Evolutionary conservation across 306 rosid species (phyloP).

Genomic region (Amphicarpaea edgeworthii): DNA sequence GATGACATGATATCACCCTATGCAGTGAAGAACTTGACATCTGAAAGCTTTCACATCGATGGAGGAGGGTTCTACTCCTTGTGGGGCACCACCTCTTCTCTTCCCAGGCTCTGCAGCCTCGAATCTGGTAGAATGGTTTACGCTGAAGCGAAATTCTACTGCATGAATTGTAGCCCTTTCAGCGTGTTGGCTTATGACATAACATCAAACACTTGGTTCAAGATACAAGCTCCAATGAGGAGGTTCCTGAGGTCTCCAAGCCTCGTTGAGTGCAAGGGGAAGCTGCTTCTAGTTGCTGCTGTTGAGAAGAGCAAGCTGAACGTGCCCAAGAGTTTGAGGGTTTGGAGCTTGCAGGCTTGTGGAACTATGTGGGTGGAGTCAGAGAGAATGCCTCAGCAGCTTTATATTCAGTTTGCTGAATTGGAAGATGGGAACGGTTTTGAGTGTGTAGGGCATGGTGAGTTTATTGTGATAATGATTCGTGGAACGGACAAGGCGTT

Average conservation of each 20-base stretch:
- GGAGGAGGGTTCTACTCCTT: slow-evolving; percentile 81
- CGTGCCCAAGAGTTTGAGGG: slow-evolving; percentile 83
- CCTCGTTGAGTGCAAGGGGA: slow-evolving; percentile 74
- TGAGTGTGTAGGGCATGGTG: slow-evolving; percentile 81
- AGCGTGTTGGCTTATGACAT: slow-evolving; percentile 74
- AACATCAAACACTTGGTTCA: slow-evolving; percentile 69
- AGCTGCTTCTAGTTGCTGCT: slow-evolving; percentile 71
- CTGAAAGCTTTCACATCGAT: slow-evolving; percentile 88
- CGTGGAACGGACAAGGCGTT: slow-evolving; percentile 66
- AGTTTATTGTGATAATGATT: slow-evolving; percentile 66
- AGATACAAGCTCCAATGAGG: slow-evolving; percentile 93
- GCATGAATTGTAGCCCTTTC: slow-evolving; percentile 93
- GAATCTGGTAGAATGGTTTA: slow-evolving; percentile 82
- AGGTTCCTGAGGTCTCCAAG: slow-evolving; percentile 78
- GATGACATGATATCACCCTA: slow-evolving; percentile 95
- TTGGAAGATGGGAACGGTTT: slow-evolving; percentile 77
- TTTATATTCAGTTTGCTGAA: slow-evolving; percentile 69
- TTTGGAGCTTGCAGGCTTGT: slow-evolving; percentile 81
- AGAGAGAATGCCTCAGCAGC: slow-evolving; percentile 96
- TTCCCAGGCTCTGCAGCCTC: slow-evolving; percentile 85
- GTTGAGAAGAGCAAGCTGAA: slow-evolving; percentile 94
- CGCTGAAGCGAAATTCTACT: slow-evolving; percentile 71
- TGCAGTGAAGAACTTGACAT: slow-evolving; percentile 85
- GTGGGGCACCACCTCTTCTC: slow-evolving; percentile 77
- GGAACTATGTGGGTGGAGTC: slow-evolving; percentile 88